phyloP scores from a whole-genome alignment of 345 rosid genomes.

The Mercurialis annua region DNA sequence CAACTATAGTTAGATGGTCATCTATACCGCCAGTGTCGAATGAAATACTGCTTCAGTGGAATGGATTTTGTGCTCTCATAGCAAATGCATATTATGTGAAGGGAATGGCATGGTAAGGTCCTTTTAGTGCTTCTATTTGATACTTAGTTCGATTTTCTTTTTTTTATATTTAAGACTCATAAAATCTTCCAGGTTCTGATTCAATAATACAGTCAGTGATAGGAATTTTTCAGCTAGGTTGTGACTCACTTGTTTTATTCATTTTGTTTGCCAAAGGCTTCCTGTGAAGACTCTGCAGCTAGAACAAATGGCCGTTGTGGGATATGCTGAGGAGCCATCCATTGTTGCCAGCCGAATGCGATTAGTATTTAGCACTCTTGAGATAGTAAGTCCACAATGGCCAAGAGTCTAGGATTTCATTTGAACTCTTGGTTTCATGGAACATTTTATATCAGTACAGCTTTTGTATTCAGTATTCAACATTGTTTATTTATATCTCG shows the following conservation, averaged over 20 bases:
- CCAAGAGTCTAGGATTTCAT: conserved; percentile 48
- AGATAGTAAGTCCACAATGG: conserved; percentile 97
- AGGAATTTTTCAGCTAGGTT: not conserved
- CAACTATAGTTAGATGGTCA: conserved; percentile 86
- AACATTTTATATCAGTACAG: not conserved
- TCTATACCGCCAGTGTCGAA: conserved; percentile 62
- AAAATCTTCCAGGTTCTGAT: too few relatives aligned
- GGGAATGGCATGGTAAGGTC: conserved; percentile 93
- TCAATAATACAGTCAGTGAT: not conserved
- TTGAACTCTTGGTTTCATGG: not conserved
- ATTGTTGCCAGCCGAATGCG: conserved; percentile 88
- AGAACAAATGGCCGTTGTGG: conserved; percentile 90
- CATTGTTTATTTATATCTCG: too few relatives aligned
- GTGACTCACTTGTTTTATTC: not conserved
- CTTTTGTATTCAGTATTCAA: not conserved
- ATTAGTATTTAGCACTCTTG: conserved; percentile 83
- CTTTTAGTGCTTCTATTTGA: not conserved
- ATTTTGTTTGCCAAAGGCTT: conserved; percentile 47
- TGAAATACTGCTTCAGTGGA: conserved; percentile 59
- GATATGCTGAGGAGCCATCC: conserved; percentile 76
- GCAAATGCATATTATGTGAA: conserved; percentile 78
- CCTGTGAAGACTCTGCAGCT: conserved; percentile 94
- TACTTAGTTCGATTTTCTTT: too few relatives aligned
- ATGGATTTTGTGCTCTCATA: conserved; percentile 87
- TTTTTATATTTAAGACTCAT: too few relatives aligned